Evolutionary conservation across 2,329 filamentous ascomycete genomes (phyloP).

Genomic region (Fusarium caatingaense): DNA sequence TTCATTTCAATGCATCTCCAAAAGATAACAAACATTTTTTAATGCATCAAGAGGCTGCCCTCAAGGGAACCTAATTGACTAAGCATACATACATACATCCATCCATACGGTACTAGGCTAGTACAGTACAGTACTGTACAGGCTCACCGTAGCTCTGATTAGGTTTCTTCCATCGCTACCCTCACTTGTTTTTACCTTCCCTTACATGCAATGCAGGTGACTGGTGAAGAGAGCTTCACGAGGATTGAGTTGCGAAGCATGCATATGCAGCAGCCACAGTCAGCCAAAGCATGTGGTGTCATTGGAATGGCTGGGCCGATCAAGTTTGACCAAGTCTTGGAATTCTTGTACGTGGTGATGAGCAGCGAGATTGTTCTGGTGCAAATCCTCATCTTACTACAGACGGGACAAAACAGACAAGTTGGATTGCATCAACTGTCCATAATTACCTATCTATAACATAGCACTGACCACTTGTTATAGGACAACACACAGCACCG

Average conservation of each 20-base stretch:
- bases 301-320: slow-evolving; percentile 23
- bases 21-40: slow-evolving; percentile 22
- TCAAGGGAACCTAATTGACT: slow-evolving; percentile 1
- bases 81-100: not conserved
- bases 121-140: not conserved
- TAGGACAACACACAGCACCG: slow-evolving; percentile 5
- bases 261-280: slow-evolving; percentile 10
- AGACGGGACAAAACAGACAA: slow-evolving; percentile 1
- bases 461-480: slow-evolving; percentile 7
- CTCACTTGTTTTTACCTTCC: not conserved
- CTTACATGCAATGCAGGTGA: not conserved
- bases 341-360: slow-evolving; percentile 21
- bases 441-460: not conserved
- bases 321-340: slow-evolving; percentile 38
- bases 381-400: slow-evolving; percentile 31
- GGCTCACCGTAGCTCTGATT: not conserved
- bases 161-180: slow-evolving; percentile 12
- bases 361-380: slow-evolving; percentile 23
- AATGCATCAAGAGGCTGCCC: slow-evolving; percentile 22
- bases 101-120: too few relatives aligned
- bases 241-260: slow-evolving; percentile 20
- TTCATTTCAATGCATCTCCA: slow-evolving; percentile 30
- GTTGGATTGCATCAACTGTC: not conserved
- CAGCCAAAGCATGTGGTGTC: slow-evolving; percentile 20
- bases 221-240: not conserved